Evolutionary conservation across 2,329 filamentous ascomycete genomes (phyloP), one percentile per base, ranked within the genome.

Genomic region (Neophaeococcomyces aloes): DNA sequence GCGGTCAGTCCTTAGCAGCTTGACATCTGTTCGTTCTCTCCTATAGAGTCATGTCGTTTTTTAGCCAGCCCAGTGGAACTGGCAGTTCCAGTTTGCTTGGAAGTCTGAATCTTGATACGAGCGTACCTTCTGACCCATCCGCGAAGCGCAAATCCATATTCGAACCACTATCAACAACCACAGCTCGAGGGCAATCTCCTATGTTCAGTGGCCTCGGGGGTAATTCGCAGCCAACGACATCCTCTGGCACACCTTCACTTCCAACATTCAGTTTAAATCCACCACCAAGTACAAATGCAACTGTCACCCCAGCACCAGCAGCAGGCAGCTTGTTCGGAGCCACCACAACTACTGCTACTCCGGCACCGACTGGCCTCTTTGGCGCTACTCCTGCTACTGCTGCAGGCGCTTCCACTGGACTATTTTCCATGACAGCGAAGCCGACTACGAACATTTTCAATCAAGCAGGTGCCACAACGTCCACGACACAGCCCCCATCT

Each of bases 121-220:
- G 31, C 17, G 37, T 40, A 11, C 23, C 34, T 7, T 36, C 38
- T 7, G 52, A 54, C 44, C 44, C 48, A 11, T 41, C 44, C 18
- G 51, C 47, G 14, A 55, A 55, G 36, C 51, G 53, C 30, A 54
- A 55, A 40, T 53, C 52, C 21, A 49, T 55, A 33, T 54, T 55
- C 31, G 53, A 55, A 31, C 36, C 44, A 18, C 23, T 17, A 4
- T 51, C 52, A 13, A 49, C 50, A 30, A 44, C 41, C 7, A 17
- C 36, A 25, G 34, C 41, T 10, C 21, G 33, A 30, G 45, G 49
- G 17, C 51, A 50, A 35, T 21, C 42, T 5, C 38, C n/a, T 13
- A 39, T 39, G 37, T 40, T 32, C 18, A 35, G 43, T 27, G 41
- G 40, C 4, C 30, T 53, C 8, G 49, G 48, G 31, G 49, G 49